phyloP scores from a whole-genome alignment of 2,329 filamentous ascomycete species.

The Talaromyces sp. region DNA sequence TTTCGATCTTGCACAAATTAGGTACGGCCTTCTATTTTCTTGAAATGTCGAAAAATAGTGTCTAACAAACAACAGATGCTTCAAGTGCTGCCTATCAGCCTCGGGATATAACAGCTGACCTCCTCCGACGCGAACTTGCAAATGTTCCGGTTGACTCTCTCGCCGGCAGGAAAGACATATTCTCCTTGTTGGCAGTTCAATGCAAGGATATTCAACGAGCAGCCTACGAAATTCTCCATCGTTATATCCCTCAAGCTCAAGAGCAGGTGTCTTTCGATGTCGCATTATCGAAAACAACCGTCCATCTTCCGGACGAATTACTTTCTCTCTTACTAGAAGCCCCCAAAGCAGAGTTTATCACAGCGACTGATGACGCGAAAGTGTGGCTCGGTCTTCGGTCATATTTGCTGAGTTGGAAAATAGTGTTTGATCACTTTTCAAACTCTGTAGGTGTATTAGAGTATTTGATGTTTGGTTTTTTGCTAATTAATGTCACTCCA shows the following conservation, averaged over 20 bases:
- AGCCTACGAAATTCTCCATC: constrained; percentile 74
- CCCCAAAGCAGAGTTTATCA: constrained; percentile 64
- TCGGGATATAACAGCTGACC: constrained; percentile 66
- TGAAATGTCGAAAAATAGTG: not conserved
- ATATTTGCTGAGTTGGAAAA: constrained; percentile 83
- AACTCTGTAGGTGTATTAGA: constrained; percentile 49
- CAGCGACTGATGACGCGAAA: constrained; percentile 57
- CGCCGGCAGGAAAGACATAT: constrained; percentile 63
- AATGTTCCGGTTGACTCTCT: constrained; percentile 59
- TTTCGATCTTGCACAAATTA: constrained; percentile 35
- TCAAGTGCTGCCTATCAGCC: constrained; percentile 58
- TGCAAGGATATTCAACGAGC: constrained; percentile 72
- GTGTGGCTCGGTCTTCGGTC: constrained; percentile 67
- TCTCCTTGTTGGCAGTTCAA: constrained; percentile 67
- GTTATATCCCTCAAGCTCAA: constrained; percentile 70
- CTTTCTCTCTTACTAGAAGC: constrained; percentile 76
- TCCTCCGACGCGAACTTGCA: constrained; percentile 65
- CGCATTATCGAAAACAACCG: constrained; percentile 49
- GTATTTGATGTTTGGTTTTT: not conserved
- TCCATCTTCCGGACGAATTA: constrained; percentile 74
- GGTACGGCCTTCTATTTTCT: constrained; percentile 25
- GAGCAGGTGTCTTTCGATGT: constrained; percentile 77
- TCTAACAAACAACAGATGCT: constrained; percentile 29
- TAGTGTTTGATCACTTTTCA: constrained; percentile 80
- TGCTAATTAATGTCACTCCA: constrained; percentile 15